A percentile compares a stretch with the other conserved stretches of the same genome.
Conservation (phyloP, 495 filamentous ascomycete genomes). For the Neurospora terricola region DNA sequence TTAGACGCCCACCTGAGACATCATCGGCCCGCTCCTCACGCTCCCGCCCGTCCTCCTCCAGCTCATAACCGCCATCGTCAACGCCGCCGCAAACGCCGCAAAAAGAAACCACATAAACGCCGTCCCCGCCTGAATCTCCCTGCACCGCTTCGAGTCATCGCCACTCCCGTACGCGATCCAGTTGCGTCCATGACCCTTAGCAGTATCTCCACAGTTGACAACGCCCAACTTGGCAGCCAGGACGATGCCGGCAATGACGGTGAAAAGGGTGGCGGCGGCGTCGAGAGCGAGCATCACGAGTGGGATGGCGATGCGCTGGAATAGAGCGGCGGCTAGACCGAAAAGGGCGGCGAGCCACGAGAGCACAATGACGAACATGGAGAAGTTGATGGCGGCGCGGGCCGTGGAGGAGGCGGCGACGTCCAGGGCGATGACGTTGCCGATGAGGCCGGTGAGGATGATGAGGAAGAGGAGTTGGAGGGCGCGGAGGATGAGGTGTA, state of each 20-base stretch:
- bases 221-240: conserved; percentile 36
- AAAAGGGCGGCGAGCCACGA: conserved; percentile 32
- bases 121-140: conserved; percentile 38
- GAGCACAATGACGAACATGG: conserved; percentile 39
- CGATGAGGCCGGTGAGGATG: conserved; percentile 37
- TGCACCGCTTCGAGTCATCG: conserved; percentile 35
- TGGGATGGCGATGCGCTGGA: conserved; percentile 25
- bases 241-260: conserved; percentile 34
- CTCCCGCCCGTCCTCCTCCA: conserved; percentile 32
- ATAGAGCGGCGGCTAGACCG: conserved; percentile 23
- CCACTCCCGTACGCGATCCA: conserved; percentile 40
- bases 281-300: conserved; percentile 29
- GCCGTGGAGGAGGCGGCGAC: conserved; percentile 23
- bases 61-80: conserved; percentile 25
- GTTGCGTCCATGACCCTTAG: conserved; percentile 5
- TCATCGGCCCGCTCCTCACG: conserved; percentile 30
- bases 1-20: conserved; percentile 40
- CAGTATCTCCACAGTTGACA: conserved; percentile 29
- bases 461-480: conserved; percentile 33
- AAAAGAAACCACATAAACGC: conserved; percentile 44
- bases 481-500: conserved; percentile 28
- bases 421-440: conserved; percentile 40
- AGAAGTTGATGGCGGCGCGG: conserved; percentile 37
- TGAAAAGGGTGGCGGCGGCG: conserved; percentile 31
- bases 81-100: conserved; percentile 21